A percentile compares a stretch with the other conserved stretches of the same genome.
phyloP scores from a whole-genome alignment of 2,329 filamentous ascomycete genomes.

The Aspergillus brunneoviolaceus region DNA sequence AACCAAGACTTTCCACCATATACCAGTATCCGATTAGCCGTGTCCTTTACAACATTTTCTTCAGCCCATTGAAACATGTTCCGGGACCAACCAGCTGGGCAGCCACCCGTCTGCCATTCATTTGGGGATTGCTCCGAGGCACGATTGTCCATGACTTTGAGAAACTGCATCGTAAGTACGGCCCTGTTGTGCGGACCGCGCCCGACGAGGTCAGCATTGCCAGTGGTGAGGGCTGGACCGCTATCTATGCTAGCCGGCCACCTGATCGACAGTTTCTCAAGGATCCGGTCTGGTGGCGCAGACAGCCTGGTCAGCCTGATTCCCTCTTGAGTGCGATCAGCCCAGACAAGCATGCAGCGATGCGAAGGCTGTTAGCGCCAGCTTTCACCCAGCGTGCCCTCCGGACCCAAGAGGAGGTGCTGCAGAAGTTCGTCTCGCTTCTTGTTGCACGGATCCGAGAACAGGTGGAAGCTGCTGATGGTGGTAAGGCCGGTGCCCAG shows the following conservation, averaged over 20 bases:
- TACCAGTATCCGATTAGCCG: not conserved
- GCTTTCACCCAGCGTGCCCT: conserved; percentile 4
- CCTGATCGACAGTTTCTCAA: conserved; percentile 5
- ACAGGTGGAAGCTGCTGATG: not conserved
- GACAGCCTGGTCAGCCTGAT: conserved; percentile 9
- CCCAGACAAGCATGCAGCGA: conserved; percentile 6
- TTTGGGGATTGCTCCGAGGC: not conserved
- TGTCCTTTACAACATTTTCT: conserved; percentile 1
- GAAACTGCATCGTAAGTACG: not conserved
- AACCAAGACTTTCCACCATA: too few relatives aligned
- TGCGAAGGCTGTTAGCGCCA: not conserved
- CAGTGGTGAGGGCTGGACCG: not conserved
- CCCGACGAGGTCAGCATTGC: conserved; percentile 5
- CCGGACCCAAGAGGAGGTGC: not conserved
- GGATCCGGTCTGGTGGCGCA: conserved; percentile 8
- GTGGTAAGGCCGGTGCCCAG: not conserved
- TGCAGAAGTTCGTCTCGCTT: conserved; percentile 6
- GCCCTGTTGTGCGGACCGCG: conserved; percentile 1
- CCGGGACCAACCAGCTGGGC: conserved; percentile 1
- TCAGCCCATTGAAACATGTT: not conserved
- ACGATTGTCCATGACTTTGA: conserved; percentile 3
- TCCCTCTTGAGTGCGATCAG: conserved; percentile 6
- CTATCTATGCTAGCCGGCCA: not conserved
- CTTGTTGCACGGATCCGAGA: conserved; percentile 1
- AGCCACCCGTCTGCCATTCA: conserved; percentile 2